Evolutionary conservation across 2,329 filamentous ascomycete genomes (phyloP).

Genomic region (Scleromitrula shiraiana): DNA sequence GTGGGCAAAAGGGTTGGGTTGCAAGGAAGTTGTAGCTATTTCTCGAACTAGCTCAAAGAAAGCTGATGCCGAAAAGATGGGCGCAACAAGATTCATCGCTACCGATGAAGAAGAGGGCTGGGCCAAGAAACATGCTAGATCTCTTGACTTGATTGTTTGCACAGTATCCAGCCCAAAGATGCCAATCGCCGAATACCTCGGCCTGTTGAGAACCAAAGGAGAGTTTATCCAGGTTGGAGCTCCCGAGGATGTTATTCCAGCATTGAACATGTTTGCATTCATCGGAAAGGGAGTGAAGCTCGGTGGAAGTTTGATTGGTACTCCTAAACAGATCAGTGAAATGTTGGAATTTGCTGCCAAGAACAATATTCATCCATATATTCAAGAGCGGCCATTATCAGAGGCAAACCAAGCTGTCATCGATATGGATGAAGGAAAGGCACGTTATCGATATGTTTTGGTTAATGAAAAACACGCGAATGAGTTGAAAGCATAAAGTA

Average conservation of each 20-base stretch:
- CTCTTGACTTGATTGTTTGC: slow-evolving; percentile 50
- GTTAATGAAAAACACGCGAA: slow-evolving; percentile 9
- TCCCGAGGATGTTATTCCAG: slow-evolving; percentile 49
- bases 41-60: slow-evolving; percentile 6
- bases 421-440: slow-evolving; percentile 49
- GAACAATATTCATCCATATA: slow-evolving; percentile 49
- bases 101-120: slow-evolving; percentile 23
- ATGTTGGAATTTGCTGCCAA: slow-evolving; percentile 53
- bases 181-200: slow-evolving; percentile 53
- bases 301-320: slow-evolving; percentile 30
- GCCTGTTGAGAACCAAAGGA: slow-evolving; percentile 49
- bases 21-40: slow-evolving; percentile 55
- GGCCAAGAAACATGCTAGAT: slow-evolving; percentile 42
- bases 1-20: slow-evolving; percentile 60
- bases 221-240: slow-evolving; percentile 55
- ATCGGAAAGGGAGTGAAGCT: slow-evolving; percentile 39
- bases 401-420: slow-evolving; percentile 47
- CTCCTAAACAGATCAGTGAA: slow-evolving; percentile 46
- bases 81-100: slow-evolving; percentile 6
- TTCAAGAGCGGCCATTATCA: slow-evolving; percentile 45
- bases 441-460: slow-evolving; percentile 39
- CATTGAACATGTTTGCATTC: slow-evolving; percentile 40
- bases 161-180: slow-evolving; percentile 48
- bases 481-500: neutral
- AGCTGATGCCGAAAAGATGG: slow-evolving; percentile 9